Evolutionary conservation across 345 rosid genomes (phyloP), one percentile per base, ranked within the genome.

Genomic region (Noccaea caerulescens): DNA sequence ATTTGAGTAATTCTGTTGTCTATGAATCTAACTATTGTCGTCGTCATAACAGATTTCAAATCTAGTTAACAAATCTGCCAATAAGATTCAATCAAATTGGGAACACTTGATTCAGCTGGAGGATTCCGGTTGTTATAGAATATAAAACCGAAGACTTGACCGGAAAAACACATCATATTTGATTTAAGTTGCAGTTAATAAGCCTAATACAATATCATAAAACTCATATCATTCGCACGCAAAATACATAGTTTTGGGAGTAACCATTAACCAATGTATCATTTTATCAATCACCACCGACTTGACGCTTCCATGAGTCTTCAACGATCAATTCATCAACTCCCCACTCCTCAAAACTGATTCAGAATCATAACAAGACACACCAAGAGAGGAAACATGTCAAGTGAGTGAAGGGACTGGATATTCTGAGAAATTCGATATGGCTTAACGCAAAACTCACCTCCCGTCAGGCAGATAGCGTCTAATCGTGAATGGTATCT

Each of bases 281-380:
- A 27, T 20, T 25, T 27, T 53, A 65, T 84, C 81, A 88, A 72
- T 84, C 90, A 6, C 98, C 96, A 20, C 98, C 96, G 2, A 91
- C 96, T 76, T 93, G 98, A 72, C 96, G 84, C 83, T 91, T 91
- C 97, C 97, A 93, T 0, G 96, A 90, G 80, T 91, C 97, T 73
- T 93, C 97, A 49, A 88, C 94, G 14, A 93, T 88, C 82, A 93
- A 56, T 54, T 93, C 97, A 75, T 88, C 92, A 7, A 86, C 98
- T 69, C 91, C 96, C 92, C 96, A 87, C 42, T 89, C 92, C 69
- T 89, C 92, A 5, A 81, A 89, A 81, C 96, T 89, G 78, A 63
- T 57, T 69, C 61, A 13, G 37, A 39, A 55, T 37, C 63, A 49
- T 42, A 44, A 38, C 1, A 25, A 25, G 45, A 20, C 43, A 51